Percentiles rank a stretch among this genome's conserved stretches.
These are phyloP conservation scores for Nakaseomyces uthaithaninus DNA, from an alignment of 1,139 yeast species.

Conservation along the genomic window DNA sequence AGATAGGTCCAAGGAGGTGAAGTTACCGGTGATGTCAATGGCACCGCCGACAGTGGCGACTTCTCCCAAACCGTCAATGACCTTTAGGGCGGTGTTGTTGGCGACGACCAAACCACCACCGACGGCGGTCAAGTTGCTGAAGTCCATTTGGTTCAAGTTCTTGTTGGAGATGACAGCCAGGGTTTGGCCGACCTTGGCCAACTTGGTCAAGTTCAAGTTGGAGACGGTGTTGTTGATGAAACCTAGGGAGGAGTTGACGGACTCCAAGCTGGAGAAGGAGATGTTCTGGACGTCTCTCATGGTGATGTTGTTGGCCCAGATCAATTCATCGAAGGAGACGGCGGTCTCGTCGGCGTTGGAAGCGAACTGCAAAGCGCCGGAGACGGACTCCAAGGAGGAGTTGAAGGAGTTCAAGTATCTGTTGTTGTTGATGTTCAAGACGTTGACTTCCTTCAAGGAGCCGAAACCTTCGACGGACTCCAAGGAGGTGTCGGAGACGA, in stretches of 20 bases:
- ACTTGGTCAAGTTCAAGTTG: constrained; percentile 47
- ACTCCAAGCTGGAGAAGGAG: constrained; percentile 57
- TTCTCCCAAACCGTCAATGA: constrained; percentile 65
- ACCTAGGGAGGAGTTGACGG: constrained; percentile 74
- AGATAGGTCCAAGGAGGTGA: constrained; percentile 70
- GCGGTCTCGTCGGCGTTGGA: constrained; percentile 75
- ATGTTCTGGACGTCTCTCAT: constrained; percentile 72
- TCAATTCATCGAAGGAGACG: constrained; percentile 59
- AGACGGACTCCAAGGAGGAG: constrained; percentile 66
- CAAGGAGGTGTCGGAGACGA: constrained; percentile 82
- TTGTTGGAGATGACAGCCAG: constrained; percentile 68
- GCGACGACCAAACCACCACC: constrained; percentile 87
- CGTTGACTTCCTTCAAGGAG: constrained; percentile 60
- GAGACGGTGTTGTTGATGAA: constrained; percentile 59
- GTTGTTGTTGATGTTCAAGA: constrained; percentile 86
- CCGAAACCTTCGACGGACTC: constrained; percentile 69
- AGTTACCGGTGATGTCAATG: constrained; percentile 69
- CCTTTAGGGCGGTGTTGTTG: constrained; percentile 65
- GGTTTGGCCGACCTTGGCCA: constrained; percentile 68
- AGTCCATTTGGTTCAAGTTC: constrained; percentile 59
- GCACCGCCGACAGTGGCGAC: constrained; percentile 82
- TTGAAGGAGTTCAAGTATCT: constrained; percentile 59
- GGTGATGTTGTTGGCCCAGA: constrained; percentile 79
- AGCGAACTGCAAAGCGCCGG: constrained; percentile 68
- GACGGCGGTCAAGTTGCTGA: constrained; percentile 59